These are phyloP conservation scores for Pyrenophora tritici-repentis DNA, from an alignment of 2,329 filamentous ascomycete species.

Conservation along the genomic window DNA sequence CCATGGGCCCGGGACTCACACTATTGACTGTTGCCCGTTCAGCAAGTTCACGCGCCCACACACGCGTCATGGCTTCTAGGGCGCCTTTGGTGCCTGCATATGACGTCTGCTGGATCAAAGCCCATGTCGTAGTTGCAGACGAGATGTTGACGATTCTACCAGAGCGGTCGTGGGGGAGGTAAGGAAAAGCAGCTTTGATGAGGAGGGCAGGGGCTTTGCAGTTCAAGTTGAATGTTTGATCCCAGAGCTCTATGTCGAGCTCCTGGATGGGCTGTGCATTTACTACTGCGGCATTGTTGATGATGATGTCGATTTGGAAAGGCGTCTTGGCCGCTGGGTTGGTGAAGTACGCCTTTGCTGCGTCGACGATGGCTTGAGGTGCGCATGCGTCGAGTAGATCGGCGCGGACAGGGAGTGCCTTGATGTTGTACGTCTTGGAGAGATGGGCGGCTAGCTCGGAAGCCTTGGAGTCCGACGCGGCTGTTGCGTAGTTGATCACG, in stretches of 20 bases:
- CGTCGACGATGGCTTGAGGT: conserved; percentile 8
- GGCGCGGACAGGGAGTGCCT: conserved; percentile 9
- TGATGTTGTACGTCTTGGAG: conserved; percentile 12
- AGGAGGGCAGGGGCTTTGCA: conserved; percentile 13
- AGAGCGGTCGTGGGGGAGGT: conserved; percentile 8
- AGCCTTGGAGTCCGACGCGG: conserved; percentile 5
- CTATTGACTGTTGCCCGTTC: conserved; percentile 11
- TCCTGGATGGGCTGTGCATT: conserved; percentile 12
- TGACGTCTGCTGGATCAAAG: conserved; percentile 11
- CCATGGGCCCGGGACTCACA: conserved; percentile 10
- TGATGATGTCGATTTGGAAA: conserved; percentile 13
- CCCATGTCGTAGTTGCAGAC: conserved; percentile 12
- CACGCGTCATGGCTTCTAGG: conserved; percentile 13
- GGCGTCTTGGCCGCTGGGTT: conserved; percentile 2
- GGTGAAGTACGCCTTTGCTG: conserved; percentile 7
- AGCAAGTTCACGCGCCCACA: conserved; percentile 10
- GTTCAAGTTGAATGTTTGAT: conserved; percentile 12
- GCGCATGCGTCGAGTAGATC: conserved; percentile 10
- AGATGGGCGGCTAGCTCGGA: conserved; percentile 10
- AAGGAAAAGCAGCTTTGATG: conserved; percentile 8
- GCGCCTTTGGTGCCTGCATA: conserved; percentile 12
- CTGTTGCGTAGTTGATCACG: conserved; percentile 11
- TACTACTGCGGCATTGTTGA: conserved; percentile 11
- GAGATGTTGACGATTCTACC: conserved; percentile 14
- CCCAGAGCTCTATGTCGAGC: conserved; percentile 9